A percentile compares a stretch with the other conserved stretches of the same genome.
Evolutionary conservation across 1,284 basidiomycete species (phyloP).

Genomic region (Rhizopogon hawkerae): DNA sequence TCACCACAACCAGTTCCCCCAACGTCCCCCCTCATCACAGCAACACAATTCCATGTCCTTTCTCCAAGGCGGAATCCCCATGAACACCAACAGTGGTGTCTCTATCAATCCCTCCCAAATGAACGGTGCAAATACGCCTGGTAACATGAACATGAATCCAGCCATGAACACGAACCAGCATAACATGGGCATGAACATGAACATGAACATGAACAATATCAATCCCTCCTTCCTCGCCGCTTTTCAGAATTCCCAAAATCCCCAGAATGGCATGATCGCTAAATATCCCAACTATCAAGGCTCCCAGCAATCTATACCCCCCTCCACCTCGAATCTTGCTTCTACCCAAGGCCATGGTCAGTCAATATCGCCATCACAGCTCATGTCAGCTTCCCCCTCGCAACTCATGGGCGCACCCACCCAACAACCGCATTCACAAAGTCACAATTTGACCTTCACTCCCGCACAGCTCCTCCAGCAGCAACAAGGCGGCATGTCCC

Average conservation of each 20-base stretch:
- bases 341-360: conserved; percentile 8
- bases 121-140: conserved; percentile 4
- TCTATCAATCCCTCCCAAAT: background rate
- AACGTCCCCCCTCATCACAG: conserved; percentile 8
- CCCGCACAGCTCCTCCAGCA: conserved; percentile 26
- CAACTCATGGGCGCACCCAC: conserved; percentile 19
- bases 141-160: conserved; percentile 6
- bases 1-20: conserved; percentile 19
- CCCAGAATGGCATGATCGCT: conserved; percentile 17
- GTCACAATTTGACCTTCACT: conserved; percentile 20
- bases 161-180: conserved; percentile 5
- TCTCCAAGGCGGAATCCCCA: conserved; percentile 7
- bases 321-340: conserved; percentile 2
- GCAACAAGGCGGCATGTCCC: conserved; percentile 16
- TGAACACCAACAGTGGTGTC: conserved; percentile 9
- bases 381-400: conserved; percentile 13
- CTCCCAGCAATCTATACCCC: conserved; percentile 7
- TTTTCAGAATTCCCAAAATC: conserved; percentile 7
- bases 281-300: conserved; percentile 13
- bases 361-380: conserved; percentile 22
- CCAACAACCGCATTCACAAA: conserved; percentile 13
- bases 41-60: conserved; percentile 15
- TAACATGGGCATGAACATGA: conserved; percentile 9
- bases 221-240: conserved; percentile 11
- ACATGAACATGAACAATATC: conserved; percentile 10